These are phyloP conservation scores for Scutellaria galericulata DNA, from an alignment of 257 asterid species.

Conservation along the genomic window DNA sequence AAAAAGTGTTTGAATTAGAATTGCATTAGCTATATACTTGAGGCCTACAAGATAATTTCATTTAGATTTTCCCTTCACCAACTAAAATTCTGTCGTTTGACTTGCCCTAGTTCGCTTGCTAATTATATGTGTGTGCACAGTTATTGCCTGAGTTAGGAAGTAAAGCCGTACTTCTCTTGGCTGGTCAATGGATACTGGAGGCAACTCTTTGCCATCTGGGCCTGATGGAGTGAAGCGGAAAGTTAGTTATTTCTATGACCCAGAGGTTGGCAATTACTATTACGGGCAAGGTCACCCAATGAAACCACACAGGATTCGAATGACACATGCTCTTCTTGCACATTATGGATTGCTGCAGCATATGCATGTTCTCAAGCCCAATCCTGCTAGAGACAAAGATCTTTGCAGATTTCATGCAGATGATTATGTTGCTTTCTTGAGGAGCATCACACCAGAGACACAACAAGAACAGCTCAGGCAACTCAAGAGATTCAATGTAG, in stretches of 20 bases:
- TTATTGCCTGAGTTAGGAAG: background rate
- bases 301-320: constrained; percentile 72
- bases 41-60: background rate
- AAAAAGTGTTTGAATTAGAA: constrained; percentile 11
- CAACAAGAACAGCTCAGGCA: constrained; percentile 70
- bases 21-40: background rate
- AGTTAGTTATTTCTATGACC: constrained; percentile 67
- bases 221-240: constrained; percentile 69
- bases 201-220: constrained; percentile 59
- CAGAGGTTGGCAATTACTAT: constrained; percentile 67
- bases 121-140: constrained; percentile 28
- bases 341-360: constrained; percentile 66
- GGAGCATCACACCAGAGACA: constrained; percentile 66
- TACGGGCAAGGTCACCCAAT: constrained; percentile 73
- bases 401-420: constrained; percentile 66
- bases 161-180: background rate
- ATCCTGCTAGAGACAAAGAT: constrained; percentile 69
- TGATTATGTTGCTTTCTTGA: constrained; percentile 58
- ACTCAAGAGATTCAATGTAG: constrained; percentile 66
- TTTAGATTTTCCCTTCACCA: background rate
- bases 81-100: background rate
- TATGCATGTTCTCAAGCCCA: constrained; percentile 68
- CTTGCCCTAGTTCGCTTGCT: constrained; percentile 21
- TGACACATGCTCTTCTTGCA: constrained; percentile 69
- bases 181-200: constrained; percentile 52